phyloP scores from a whole-genome alignment of 2,329 filamentous ascomycete genomes.

The Fusarium sp. region DNA sequence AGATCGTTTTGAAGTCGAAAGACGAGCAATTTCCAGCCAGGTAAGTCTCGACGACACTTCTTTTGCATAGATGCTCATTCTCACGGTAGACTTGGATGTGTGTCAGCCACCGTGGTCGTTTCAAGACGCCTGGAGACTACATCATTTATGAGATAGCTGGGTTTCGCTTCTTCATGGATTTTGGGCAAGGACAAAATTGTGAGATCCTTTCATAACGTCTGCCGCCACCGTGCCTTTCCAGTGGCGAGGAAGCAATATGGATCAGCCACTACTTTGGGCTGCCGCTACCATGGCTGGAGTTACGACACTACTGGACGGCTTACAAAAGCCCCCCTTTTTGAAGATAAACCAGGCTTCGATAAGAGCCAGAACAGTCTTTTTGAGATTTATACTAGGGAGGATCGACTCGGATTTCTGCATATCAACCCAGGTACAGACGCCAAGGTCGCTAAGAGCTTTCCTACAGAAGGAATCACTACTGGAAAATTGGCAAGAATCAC shows the following conservation, averaged over 20 bases:
- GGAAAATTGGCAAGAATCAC: background rate
- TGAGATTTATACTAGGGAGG: conserved; percentile 1
- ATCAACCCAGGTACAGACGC: conserved; percentile 6
- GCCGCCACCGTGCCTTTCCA: conserved; percentile 7
- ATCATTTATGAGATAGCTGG: conserved; percentile 3
- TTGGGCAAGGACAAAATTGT: background rate
- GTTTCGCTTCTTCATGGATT: conserved; percentile 12
- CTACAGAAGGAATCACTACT: background rate
- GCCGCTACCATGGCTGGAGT: conserved; percentile 19
- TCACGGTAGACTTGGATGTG: background rate
- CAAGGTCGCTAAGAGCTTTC: background rate
- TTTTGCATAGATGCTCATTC: background rate
- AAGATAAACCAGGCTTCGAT: background rate
- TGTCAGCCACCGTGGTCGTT: conserved; percentile 2
- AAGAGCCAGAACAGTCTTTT: conserved; percentile 1
- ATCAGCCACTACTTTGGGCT: background rate
- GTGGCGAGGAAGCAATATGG: conserved; percentile 7
- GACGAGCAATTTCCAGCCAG: conserved; percentile 13
- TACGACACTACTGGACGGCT: conserved; percentile 10
- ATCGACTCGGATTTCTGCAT: background rate
- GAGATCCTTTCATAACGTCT: conserved; percentile 12
- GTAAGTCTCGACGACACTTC: background rate
- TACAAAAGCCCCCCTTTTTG: conserved; percentile 2
- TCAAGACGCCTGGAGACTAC: conserved; percentile 1
- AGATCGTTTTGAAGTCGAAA: conserved; percentile 1